Percentiles rank a stretch among this genome's conserved stretches.
Evolutionary conservation across 2,329 filamentous ascomycete species (phyloP).

Genomic region (Sphaerulina musiva): DNA sequence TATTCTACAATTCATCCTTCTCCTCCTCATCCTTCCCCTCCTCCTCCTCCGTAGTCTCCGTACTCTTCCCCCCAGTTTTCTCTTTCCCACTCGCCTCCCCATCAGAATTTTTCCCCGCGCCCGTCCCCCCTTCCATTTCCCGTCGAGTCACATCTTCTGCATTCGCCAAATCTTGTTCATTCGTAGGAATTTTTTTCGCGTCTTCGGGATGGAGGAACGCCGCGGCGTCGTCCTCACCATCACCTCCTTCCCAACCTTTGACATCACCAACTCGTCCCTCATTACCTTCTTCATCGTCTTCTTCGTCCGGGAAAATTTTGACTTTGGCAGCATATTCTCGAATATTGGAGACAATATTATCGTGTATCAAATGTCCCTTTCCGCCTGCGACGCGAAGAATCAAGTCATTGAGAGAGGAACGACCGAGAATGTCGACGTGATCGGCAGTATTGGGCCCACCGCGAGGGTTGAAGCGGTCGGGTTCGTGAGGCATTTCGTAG

Average conservation of each 20-base stretch:
- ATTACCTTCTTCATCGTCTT: no score
- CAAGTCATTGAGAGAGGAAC: constrained; percentile 83
- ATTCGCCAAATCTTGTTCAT: neutral
- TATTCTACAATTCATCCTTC: constrained; percentile 5
- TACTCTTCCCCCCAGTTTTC: constrained; percentile 6
- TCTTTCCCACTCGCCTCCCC: constrained; percentile 8
- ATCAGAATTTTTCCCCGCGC: constrained; percentile 1
- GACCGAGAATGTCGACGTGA: constrained; percentile 91
- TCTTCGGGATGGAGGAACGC: constrained; percentile 4
- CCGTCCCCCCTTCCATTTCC: neutral
- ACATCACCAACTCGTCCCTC: constrained; percentile 14
- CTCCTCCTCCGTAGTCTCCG: constrained; percentile 4
- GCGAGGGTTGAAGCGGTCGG: constrained; percentile 81
- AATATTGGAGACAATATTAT: constrained; percentile 76
- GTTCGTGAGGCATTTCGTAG: constrained; percentile 94
- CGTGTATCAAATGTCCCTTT: constrained; percentile 68
- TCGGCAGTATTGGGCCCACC: constrained; percentile 67
- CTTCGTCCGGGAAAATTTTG: constrained; percentile 20
- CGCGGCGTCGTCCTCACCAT: neutral
- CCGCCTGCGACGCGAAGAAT: constrained; percentile 82
- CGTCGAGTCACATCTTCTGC: neutral
- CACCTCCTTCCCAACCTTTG: neutral
- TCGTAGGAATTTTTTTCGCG: neutral
- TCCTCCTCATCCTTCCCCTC: neutral
- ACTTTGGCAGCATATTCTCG: constrained; percentile 74